Evolutionary conservation across 495 filamentous ascomycete species (phyloP).

Genomic region (Penicillium antarcticum): DNA sequence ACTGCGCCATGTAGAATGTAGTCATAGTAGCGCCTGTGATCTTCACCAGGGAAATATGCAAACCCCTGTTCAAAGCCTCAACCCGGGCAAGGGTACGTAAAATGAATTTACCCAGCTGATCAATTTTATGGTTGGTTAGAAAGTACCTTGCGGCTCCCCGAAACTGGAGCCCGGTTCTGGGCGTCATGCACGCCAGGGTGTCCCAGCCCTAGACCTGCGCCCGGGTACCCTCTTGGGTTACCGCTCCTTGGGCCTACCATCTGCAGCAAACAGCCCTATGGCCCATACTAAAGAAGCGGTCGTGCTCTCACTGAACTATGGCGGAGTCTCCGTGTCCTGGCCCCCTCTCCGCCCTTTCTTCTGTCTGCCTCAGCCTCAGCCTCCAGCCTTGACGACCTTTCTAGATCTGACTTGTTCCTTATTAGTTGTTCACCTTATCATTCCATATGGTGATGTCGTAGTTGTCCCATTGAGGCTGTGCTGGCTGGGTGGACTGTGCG

Average conservation of each 20-base stretch:
- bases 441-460: not conserved
- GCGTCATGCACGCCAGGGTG: conserved; percentile 1
- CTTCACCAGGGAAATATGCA: conserved; percentile 3
- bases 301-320: not conserved
- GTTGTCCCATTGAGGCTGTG: conserved; percentile 2
- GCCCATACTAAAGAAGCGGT: conserved; percentile 5
- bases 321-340: not conserved
- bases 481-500: conserved; percentile 3
- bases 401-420: not conserved
- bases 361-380: not conserved
- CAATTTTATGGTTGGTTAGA: not conserved
- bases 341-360: not conserved
- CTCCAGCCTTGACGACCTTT: not conserved
- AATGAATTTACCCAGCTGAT: not conserved
- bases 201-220: not conserved
- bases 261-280: conserved; percentile 7
- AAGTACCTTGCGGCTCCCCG: not conserved
- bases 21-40: conserved; percentile 6
- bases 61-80: conserved; percentile 8
- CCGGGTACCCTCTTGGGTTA: not conserved
- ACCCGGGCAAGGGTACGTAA: not conserved
- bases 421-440: not conserved
- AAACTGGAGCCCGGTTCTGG: not conserved
- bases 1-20: conserved; percentile 9
- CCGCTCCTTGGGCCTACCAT: conserved; percentile 2